Evolutionary conservation across 139 green algal genomes (phyloP).

Genomic region (Deuterostichococcus epilithicus): DNA sequence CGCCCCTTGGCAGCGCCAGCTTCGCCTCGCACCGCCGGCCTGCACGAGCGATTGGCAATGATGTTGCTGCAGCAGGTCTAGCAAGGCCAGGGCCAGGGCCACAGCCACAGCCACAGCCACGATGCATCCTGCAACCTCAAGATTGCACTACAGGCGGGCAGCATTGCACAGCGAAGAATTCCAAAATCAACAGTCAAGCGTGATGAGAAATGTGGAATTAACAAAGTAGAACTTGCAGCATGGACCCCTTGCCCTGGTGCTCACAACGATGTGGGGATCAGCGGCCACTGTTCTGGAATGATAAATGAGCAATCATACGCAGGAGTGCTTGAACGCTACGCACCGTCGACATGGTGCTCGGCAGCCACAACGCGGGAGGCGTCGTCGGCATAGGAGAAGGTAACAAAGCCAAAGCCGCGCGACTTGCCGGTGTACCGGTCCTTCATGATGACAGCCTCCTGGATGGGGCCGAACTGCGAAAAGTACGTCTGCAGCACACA

Average conservation of each 20-base stretch:
- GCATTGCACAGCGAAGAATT: too few species aligned
- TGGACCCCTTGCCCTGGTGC: background rate
- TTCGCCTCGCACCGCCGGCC: constrained; percentile 72
- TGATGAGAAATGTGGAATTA: background rate
- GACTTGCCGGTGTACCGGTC: constrained; percentile 53
- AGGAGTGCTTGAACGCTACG: background rate
- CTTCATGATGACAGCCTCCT: constrained; percentile 75
- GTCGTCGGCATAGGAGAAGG: constrained; percentile 42
- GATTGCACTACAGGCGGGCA: too few species aligned
- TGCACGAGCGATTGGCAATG: background rate
- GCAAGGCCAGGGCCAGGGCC: too few species aligned
- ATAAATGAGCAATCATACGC: too few species aligned
- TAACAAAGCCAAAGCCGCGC: constrained; percentile 69
- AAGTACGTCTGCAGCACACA: constrained; percentile 53
- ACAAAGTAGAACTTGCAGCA: background rate
- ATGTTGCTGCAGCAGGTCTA: background rate
- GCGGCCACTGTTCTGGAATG: too few species aligned
- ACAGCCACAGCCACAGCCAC: too few species aligned
- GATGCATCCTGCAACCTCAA: too few species aligned
- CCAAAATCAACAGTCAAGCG: constrained; percentile 44
- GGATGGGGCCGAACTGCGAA: constrained; percentile 49
- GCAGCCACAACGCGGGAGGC: constrained; percentile 35
- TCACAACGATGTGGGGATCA: background rate
- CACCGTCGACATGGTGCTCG: constrained; percentile 42
- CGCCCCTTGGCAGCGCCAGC: constrained; percentile 52